phyloP scores from a whole-genome alignment of 345 rosid genomes.

The Syzygium aromaticum region DNA sequence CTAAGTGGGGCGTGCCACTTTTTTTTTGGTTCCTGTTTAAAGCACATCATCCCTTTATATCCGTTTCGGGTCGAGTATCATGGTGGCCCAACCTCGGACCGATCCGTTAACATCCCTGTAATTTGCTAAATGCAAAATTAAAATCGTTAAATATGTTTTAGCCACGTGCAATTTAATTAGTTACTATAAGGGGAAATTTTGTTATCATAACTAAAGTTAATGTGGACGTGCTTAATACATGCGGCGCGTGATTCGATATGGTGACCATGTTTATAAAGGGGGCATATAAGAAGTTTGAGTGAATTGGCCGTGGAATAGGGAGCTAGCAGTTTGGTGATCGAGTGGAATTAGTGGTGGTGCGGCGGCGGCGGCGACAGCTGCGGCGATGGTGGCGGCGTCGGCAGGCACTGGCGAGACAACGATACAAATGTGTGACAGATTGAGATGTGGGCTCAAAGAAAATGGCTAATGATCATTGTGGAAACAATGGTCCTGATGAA shows the following conservation, averaged over 20 bases:
- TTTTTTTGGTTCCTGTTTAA: not conserved
- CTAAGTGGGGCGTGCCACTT: too few relatives aligned
- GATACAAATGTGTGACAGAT: not conserved
- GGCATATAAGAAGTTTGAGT: not conserved
- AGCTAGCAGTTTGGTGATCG: not conserved
- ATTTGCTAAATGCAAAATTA: not conserved
- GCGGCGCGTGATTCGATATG: not conserved
- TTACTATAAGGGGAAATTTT: not conserved
- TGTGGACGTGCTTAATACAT: not conserved
- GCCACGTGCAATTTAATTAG: not conserved
- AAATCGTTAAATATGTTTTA: not conserved
- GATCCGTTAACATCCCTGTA: accelerated
- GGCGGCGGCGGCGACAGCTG: accelerated
- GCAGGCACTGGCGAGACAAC: not conserved
- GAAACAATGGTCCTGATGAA: not conserved
- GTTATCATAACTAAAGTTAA: not conserved
- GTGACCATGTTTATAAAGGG: not conserved
- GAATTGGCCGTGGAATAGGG: not conserved
- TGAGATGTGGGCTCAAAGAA: not conserved
- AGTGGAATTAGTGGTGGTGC: not conserved
- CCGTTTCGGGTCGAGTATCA: not conserved
- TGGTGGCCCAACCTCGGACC: accelerated
- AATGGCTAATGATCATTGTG: not conserved
- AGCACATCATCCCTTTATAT: not conserved
- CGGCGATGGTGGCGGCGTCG: accelerated